Evolutionary conservation across 257 asterid genomes (phyloP).

Genomic region (Pogostemon cablin): DNA sequence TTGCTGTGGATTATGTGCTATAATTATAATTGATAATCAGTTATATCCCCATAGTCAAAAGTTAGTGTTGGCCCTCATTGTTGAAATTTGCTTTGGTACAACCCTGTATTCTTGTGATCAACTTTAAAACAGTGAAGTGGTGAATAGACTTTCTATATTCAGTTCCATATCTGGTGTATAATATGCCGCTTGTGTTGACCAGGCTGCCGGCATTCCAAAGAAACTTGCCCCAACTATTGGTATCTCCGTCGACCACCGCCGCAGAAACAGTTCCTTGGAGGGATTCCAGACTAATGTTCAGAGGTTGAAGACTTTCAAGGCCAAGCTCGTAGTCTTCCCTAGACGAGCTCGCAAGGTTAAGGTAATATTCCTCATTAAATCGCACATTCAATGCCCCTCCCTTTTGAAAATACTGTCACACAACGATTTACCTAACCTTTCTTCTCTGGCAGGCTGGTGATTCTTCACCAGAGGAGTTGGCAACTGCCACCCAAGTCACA

Average conservation of each 20-base stretch:
- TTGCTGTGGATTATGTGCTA: not conserved
- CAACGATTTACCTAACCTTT: too few relatives aligned
- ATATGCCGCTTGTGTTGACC: not conserved
- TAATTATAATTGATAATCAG: not conserved
- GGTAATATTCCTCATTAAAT: slow-evolving; percentile 29
- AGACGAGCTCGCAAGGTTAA: slow-evolving; percentile 61
- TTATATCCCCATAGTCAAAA: not conserved
- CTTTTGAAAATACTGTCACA: not conserved
- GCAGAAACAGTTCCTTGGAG: slow-evolving; percentile 73
- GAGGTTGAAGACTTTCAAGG: slow-evolving; percentile 69
- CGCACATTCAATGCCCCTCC: not conserved
- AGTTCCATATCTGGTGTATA: not conserved
- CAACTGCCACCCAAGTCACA: slow-evolving; percentile 73
- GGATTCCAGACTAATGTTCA: slow-evolving; percentile 75
- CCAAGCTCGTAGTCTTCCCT: slow-evolving; percentile 76
- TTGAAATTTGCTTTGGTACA: not conserved
- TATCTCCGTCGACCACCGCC: slow-evolving; percentile 62
- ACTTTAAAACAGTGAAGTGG: not conserved
- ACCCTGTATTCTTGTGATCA: too few relatives aligned
- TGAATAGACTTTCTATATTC: too few relatives aligned
- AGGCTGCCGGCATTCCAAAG: slow-evolving; percentile 70
- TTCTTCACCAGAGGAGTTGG: slow-evolving; percentile 72
- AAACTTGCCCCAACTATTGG: slow-evolving; percentile 68
- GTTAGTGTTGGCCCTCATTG: not conserved
- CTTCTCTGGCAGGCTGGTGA: slow-evolving; percentile 65